Evolutionary conservation across 2,329 filamentous ascomycete genomes (phyloP), one percentile per base, ranked within the genome.

Genomic region (Teratosphaeria viscida): DNA sequence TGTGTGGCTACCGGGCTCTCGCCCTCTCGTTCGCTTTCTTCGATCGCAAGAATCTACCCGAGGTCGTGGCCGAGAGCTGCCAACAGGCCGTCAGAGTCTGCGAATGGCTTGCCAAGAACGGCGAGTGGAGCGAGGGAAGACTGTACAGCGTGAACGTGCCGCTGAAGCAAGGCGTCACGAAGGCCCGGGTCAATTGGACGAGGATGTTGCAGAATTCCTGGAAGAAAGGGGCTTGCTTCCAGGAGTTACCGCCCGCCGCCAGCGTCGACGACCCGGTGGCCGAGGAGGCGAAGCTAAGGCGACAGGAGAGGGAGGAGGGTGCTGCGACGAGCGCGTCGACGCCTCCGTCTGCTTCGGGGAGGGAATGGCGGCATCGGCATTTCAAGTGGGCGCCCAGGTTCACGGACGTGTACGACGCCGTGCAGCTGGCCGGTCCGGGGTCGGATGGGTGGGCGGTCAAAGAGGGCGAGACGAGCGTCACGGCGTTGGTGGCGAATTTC

Each of bases 311-410:
- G 62, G 70, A 67, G 59, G 79, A 80, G 26, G 63, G 59, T 61
- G 67, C 65, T 70, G 54, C 71, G 71, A 65, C 65, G 67, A 72
- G 66, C 47, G 59, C 59, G 3, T 70, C 71, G 0, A 68, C 66
- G 52, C 65, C 69, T 16, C 23, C n/a, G 3, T 63, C 61, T 16
- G n/a, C n/a, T 43, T 63, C 61, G 11, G 72, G 76, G 57, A 69
- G 75, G 49, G 76, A 81, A 34, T 86, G 90, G 71, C 82, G 79
- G 59, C 90, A 95, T 74, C 90, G 89, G 72, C 89, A 95, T 74
- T 97, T 96, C 79, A 95, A 92, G 75, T 97, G 94, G 94, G 85
- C 89, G 55, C 94, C 92, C 2, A 84, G 84, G 63, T 94, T 97
- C 74, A 81, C 83, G 37, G 92, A 95, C 73, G 90, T 97, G 2